Conservation (phyloP, 2,329 filamentous ascomycete genomes). For the Tolypocladium album region DNA sequence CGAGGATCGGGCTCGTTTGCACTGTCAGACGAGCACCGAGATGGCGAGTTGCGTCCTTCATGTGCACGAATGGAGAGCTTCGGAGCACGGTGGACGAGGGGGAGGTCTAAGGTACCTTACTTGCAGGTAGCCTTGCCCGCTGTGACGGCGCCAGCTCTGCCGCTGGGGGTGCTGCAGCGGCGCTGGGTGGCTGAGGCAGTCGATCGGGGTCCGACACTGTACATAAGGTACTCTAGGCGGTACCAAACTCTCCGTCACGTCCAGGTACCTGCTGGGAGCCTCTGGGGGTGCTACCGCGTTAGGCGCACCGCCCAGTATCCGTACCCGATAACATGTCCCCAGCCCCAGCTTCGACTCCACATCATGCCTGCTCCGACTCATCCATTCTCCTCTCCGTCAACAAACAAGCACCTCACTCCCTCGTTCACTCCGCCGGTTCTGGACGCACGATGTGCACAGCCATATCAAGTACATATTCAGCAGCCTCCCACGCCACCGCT, state of each 20-base stretch:
- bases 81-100: not conserved
- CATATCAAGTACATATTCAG: not conserved
- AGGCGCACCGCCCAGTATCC: not conserved
- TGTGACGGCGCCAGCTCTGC: not conserved
- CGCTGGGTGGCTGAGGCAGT: too few species aligned
- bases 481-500: not conserved
- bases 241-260: not conserved
- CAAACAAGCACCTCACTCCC: not conserved
- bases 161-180: not conserved
- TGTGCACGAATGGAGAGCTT: not conserved
- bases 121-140: not conserved
- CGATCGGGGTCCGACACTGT: too few species aligned
- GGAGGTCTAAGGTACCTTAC: not conserved
- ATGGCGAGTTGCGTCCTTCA: not conserved
- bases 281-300: not conserved
- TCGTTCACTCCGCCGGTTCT: not conserved
- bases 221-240: too few species aligned
- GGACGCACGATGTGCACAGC: not conserved
- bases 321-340: not conserved
- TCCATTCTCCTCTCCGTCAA: not conserved
- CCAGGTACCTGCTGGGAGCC: not conserved
- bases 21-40: not conserved
- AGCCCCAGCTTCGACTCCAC: not conserved
- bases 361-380: not conserved
- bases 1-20: not conserved